These are phyloP conservation scores for Cotoneaster glaucophyllus DNA, from an alignment of 306 rosid genomes.

Conservation along the genomic window DNA sequence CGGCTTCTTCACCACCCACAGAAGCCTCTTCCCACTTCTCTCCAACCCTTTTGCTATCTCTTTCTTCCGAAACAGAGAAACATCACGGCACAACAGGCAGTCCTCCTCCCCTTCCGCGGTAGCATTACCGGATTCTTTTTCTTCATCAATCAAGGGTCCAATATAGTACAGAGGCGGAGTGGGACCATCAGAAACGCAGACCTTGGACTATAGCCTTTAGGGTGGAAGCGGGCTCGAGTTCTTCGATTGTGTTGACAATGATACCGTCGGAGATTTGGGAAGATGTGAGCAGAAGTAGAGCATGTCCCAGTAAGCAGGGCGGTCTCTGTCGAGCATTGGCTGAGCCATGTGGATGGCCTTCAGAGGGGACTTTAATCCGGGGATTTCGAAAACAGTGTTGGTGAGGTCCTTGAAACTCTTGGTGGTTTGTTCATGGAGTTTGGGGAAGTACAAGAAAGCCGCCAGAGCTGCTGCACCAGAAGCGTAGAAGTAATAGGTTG, in stretches of 20 bases:
- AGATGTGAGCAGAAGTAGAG: not conserved
- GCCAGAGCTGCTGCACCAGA: constrained; percentile 16
- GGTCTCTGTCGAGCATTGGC: constrained; percentile 4
- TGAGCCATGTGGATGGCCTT: not conserved
- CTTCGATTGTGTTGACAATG: constrained; percentile 15
- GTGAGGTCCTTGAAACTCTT: constrained; percentile 16
- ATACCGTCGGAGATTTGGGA: constrained; percentile 7
- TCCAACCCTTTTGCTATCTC: constrained; percentile 28
- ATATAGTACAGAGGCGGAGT: constrained; percentile 20
- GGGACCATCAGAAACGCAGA: not conserved
- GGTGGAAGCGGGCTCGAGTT: constrained; percentile 7
- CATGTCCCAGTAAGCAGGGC: not conserved
- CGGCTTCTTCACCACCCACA: constrained; percentile 27
- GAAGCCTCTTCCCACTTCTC: constrained; percentile 20
- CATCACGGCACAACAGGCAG: constrained; percentile 15
- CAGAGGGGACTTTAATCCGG: constrained; percentile 8
- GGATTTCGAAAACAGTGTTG: not conserved
- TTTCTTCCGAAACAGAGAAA: constrained; percentile 30
- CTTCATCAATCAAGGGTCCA: constrained; percentile 16
- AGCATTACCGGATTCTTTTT: not conserved
- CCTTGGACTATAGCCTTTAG: constrained; percentile 9
- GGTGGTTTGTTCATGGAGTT: not conserved
- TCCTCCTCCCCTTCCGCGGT: not conserved
- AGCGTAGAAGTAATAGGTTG: constrained; percentile 23
- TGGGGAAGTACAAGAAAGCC: constrained; percentile 9